Base-by-base conservation (phyloP, 305 asterid species). In the Fraxinus platypoda region DNA sequence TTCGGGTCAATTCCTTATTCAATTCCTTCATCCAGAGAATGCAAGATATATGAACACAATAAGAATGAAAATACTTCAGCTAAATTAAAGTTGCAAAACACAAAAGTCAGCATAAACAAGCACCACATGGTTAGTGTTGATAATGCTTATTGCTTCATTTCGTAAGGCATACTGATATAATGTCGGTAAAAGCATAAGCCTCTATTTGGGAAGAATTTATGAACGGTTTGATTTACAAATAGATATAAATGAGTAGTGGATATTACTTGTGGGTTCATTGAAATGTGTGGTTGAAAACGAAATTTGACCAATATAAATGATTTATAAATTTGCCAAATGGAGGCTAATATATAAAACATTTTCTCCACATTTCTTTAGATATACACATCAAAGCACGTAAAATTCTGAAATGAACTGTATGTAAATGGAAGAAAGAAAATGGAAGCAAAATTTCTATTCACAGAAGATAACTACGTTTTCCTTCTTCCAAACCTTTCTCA, bases 1-100 rank as follows among this genome's bases (percentile, higher is more conserved):
- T 97, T 82, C 95, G 87, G 62, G 92, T 88, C 80, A 97, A 87
- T 84, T 97, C 98, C 89, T 86, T 90, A 91, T 97, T 97, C 87
- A 89, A 84, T 82, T 92, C 95, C 98, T 97, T 83, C 73, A 89
- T 80, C 68, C 81, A 81, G 73, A 83, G 81, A 84, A 81, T 37
- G 79, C 31, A 84, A 78, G 78, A 38, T 46, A 73, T 76, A 70
- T 11, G 13, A 54, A 83, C 6, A 79, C 23, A 21, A 81, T 9
- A 46, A 75, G 33, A 26, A 71, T 35, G 37, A 78, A 54, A 80
- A 80, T 6, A 59, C 12, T 57, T 57, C 28, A 19, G 7, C 64
- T 49, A 49, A 46, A 46, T 12, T 46, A 15, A 49, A 15, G 62
- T 49, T 3, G 62, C 62, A 49, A 49, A 49, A 49, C 75, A 79